Conservation (phyloP, 2,329 filamentous ascomycete genomes). For the Iodosphaeria phyllophila region DNA sequence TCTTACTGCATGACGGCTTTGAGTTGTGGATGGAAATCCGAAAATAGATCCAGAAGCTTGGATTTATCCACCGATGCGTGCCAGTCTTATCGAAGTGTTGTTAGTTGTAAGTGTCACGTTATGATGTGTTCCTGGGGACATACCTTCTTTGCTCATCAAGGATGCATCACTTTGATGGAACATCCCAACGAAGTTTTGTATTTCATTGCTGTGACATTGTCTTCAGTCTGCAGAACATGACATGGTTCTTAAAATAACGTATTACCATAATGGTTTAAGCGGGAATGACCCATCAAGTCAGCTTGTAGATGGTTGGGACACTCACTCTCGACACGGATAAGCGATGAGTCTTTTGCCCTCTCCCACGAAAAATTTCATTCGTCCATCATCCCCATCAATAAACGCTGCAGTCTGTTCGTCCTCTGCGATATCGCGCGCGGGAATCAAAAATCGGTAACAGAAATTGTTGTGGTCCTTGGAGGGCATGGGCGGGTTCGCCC, state of each 20-base stretch:
- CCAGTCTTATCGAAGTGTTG: constrained; percentile 5
- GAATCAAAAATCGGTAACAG: constrained; percentile 18
- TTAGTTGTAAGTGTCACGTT: not conserved
- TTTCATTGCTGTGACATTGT: constrained; percentile 3
- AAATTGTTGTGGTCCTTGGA: constrained; percentile 8
- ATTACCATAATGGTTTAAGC: too few species aligned
- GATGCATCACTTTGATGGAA: constrained; percentile 5
- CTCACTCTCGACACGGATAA: constrained; percentile 10
- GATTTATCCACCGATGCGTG: constrained; percentile 5
- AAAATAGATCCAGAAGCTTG: constrained; percentile 2
- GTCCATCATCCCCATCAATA: constrained; percentile 9
- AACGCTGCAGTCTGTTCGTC: constrained; percentile 13
- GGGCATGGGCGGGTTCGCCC: constrained; percentile 5
- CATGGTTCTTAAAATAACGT: too few species aligned
- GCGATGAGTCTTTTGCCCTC: constrained; percentile 6
- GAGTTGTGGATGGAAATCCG: constrained; percentile 3
- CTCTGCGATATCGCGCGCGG: constrained; percentile 9
- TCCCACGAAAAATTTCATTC: constrained; percentile 8
- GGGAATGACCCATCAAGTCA: not conserved
- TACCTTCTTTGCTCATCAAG: constrained; percentile 3
- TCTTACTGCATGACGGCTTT: constrained; percentile 2
- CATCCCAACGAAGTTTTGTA: constrained; percentile 6
- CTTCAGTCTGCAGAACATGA: too few species aligned
- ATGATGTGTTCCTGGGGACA: not conserved
- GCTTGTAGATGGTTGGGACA: not conserved